phyloP scores from a whole-genome alignment of 2,329 filamentous ascomycete species.

The Fusarium incarnatum region DNA sequence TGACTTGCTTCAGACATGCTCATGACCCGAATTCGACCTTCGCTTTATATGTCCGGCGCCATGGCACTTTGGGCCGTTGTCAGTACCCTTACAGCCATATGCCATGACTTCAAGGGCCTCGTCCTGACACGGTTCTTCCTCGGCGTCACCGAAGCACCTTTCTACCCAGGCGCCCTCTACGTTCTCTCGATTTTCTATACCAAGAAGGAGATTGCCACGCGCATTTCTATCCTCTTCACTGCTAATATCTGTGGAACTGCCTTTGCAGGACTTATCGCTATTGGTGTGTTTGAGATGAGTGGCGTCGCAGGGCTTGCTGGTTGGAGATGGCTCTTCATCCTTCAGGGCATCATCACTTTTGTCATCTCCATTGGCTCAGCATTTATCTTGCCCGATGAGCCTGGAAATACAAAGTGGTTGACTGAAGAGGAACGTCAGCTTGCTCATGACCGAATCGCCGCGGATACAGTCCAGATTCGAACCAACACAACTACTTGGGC shows the following conservation, averaged over 20 bases:
- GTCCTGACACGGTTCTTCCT: conserved; percentile 56
- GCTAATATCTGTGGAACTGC: conserved; percentile 52
- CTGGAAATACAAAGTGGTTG: conserved; percentile 54
- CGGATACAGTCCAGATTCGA: conserved; percentile 49
- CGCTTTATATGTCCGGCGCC: conserved; percentile 56
- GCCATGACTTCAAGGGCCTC: conserved; percentile 57
- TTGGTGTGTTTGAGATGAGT: conserved; percentile 52
- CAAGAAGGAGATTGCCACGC: conserved; percentile 57
- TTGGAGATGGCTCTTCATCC: conserved; percentile 51
- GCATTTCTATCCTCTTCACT: conserved; percentile 59
- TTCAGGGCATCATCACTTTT: conserved; percentile 45
- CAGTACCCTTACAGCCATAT: conserved; percentile 54
- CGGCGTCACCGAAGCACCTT: conserved; percentile 56
- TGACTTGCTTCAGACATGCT: conserved; percentile 53
- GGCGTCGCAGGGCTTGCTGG: conserved; percentile 42
- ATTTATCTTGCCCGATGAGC: conserved; percentile 52
- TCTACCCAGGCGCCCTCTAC: conserved; percentile 51
- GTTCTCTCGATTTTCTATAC: conserved; percentile 67
- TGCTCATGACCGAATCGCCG: conserved; percentile 55
- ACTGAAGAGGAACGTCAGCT: conserved; percentile 54
- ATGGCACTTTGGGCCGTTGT: conserved; percentile 56
- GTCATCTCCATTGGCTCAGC: conserved; percentile 47
- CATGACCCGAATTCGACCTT: conserved; percentile 56
- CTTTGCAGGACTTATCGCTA: conserved; percentile 59
- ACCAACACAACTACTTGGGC: conserved; percentile 55